A percentile compares a stretch with the other conserved stretches of the same genome.
Evolutionary conservation across 331 rosid species (phyloP).

Genomic region (Stylosanthes scabra): DNA sequence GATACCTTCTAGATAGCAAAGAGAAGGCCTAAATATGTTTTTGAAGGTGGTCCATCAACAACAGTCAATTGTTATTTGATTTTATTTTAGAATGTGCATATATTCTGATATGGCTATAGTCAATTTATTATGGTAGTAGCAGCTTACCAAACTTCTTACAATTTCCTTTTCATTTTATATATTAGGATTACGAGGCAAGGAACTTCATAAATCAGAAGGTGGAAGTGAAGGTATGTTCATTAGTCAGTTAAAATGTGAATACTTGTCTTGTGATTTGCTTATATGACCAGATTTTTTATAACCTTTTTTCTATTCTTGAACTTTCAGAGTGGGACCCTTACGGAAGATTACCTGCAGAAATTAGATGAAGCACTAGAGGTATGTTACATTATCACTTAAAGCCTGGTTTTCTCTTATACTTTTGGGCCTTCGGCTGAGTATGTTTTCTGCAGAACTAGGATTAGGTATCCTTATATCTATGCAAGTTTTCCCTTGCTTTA

Average conservation of each 20-base stretch:
- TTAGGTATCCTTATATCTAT: slow-evolving; percentile 1
- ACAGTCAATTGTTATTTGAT: slow-evolving; percentile 22
- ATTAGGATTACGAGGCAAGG: slow-evolving; percentile 86
- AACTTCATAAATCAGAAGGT: slow-evolving; percentile 78
- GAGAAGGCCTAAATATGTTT: background rate
- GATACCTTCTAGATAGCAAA: background rate
- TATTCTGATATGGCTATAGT: slow-evolving; percentile 7
- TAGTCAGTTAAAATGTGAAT: slow-evolving; percentile 35
- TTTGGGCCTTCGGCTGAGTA: background rate
- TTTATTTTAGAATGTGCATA: slow-evolving; percentile 21
- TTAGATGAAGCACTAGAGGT: slow-evolving; percentile 90
- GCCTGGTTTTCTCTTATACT: slow-evolving; percentile 23
- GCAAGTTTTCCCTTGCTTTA: background rate
- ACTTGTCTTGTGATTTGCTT: slow-evolving; percentile 27
- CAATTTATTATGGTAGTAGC: slow-evolving; percentile 13
- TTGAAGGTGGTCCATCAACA: slow-evolving; percentile 12
- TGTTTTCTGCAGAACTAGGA: background rate
- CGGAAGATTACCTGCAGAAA: slow-evolving; percentile 75
- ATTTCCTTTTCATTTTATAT: slow-evolving; percentile 8
- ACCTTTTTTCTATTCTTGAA: slow-evolving; percentile 6
- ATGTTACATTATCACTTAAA: slow-evolving; percentile 18
- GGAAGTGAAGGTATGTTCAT: slow-evolving; percentile 70
- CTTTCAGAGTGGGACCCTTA: slow-evolving; percentile 73
- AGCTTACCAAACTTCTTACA: slow-evolving; percentile 10
- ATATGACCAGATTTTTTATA: slow-evolving; percentile 14